Conservation (phyloP, 306 rosid species). For the Begonia masoniana region DNA sequence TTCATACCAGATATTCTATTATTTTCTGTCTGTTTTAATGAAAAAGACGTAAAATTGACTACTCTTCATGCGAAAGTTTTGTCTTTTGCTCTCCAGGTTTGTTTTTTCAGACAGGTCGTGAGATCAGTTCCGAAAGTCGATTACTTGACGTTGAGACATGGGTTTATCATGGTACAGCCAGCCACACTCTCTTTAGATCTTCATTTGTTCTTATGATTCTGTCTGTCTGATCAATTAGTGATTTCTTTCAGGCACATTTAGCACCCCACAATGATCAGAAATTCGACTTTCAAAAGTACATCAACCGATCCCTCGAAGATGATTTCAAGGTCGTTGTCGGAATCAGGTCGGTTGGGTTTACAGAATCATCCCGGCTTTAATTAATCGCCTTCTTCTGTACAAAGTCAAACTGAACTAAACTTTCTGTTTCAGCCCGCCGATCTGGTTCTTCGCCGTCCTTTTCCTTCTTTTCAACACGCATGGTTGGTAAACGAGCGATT, state of each 20-base stretch:
- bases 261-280: slow-evolving; percentile 65
- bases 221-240: too few species aligned
- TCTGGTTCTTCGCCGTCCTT: slow-evolving; percentile 68
- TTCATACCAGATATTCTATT: too few species aligned
- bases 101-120: slow-evolving; percentile 84
- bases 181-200: too few species aligned
- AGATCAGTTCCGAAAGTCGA: slow-evolving; percentile 88
- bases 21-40: too few species aligned
- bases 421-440: slow-evolving; percentile 41
- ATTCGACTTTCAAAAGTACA: slow-evolving; percentile 69
- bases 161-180: slow-evolving; percentile 57
- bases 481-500: slow-evolving; percentile 21
- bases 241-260: slow-evolving; percentile 61
- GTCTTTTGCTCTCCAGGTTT: slow-evolving; percentile 15
- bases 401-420: background rate
- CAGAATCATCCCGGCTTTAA: background rate
- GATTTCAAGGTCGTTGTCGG: slow-evolving; percentile 89
- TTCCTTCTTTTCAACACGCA: slow-evolving; percentile 67
- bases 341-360: slow-evolving; percentile 38
- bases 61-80: too few species aligned
- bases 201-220: too few species aligned
- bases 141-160: slow-evolving; percentile 85
- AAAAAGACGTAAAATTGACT: too few species aligned
- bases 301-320: slow-evolving; percentile 70
- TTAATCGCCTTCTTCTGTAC: background rate